Conservation (phyloP, 23 red algal genomes). For the Cyanidium caldarium region DNA sequence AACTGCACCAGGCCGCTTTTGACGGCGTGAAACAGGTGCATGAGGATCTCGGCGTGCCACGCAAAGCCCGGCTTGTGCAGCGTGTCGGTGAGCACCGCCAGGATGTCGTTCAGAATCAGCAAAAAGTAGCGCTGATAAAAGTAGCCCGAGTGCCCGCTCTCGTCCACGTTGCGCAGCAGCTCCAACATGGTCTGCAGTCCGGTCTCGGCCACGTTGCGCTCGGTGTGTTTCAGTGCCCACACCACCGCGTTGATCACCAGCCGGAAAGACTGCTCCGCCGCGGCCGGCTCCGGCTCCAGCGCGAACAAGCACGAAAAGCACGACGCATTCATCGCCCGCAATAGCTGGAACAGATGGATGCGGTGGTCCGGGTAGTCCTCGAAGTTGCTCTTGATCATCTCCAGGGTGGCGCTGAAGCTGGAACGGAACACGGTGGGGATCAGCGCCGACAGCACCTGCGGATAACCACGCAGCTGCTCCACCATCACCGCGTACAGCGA, state of each 20-base stretch:
- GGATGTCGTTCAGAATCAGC: constrained; percentile 75
- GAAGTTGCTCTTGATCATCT: constrained; percentile 99
- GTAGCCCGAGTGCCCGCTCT: constrained; percentile 44
- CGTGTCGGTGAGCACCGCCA: constrained; percentile 81
- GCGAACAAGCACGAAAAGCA: constrained; percentile 68
- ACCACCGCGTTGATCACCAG: constrained; percentile 89
- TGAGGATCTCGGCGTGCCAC: constrained; percentile 59
- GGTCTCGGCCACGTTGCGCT: constrained; percentile 95
- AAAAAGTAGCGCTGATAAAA: constrained; percentile 78
- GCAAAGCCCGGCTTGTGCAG: constrained; percentile 84
- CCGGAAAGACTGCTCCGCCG: constrained; percentile 75
- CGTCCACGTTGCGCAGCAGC: constrained; percentile 60
- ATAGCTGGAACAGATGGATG: constrained; percentile 69
- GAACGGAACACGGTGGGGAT: constrained; percentile 66
- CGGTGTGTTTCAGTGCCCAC: constrained; percentile 96
- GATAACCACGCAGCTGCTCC: constrained; percentile 34
- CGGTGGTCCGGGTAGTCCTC: constrained; percentile 95
- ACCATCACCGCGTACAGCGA: constrained; percentile 69
- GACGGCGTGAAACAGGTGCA: constrained; percentile 55
- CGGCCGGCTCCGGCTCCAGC: constrained; percentile 49
- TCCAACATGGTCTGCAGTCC: constrained; percentile 77
- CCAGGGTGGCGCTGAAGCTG: constrained; percentile 48
- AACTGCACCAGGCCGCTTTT: constrained; percentile 19
- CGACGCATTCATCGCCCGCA: constrained; percentile 66
- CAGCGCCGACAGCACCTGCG: constrained; percentile 7